A percentile compares a stretch with the other conserved stretches of the same genome.
phyloP scores from a whole-genome alignment of 2,329 filamentous ascomycete genomes.

The Endocalyx cinctus region DNA sequence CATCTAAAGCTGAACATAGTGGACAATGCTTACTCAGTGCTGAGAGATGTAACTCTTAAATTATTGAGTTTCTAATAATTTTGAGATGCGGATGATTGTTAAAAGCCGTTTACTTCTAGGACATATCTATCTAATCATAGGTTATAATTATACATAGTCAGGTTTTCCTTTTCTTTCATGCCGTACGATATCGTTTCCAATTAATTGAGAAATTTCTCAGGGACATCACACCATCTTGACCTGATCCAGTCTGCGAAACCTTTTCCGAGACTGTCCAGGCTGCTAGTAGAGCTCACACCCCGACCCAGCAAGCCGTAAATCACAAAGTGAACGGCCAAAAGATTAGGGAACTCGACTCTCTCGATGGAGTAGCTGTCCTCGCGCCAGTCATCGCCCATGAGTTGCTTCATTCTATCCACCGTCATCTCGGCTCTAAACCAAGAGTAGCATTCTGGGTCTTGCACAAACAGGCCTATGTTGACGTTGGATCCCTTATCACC shows the following conservation, averaged over 20 bases:
- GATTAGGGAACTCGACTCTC: conserved; percentile 33
- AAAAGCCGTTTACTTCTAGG: too few species aligned
- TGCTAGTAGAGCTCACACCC: conserved; percentile 36
- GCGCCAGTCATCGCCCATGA: conserved; percentile 34
- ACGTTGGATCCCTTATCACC: conserved; percentile 15
- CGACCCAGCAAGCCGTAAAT: conserved; percentile 34
- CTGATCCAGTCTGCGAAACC: conserved; percentile 30
- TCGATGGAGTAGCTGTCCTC: conserved; percentile 32
- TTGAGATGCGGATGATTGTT: too few species aligned
- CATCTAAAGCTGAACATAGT: too few species aligned
- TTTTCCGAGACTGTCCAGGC: conserved; percentile 41
- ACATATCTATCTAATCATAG: too few species aligned
- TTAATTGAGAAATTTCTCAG: too few species aligned
- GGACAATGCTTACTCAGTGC: too few species aligned
- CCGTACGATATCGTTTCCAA: too few species aligned
- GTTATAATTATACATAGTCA: too few species aligned
- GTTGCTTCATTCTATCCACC: conserved; percentile 24
- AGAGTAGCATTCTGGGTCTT: conserved; percentile 27
- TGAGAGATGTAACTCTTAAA: too few species aligned
- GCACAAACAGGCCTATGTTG: conserved; percentile 12
- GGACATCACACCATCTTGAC: too few species aligned
- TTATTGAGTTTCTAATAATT: too few species aligned
- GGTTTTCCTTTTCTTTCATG: too few species aligned
- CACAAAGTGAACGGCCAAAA: conserved; percentile 38
- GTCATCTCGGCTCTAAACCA: conserved; percentile 33